These are phyloP conservation scores for Ceratocystis cubensis DNA, from an alignment of 2,329 filamentous ascomycete species.

Conservation along the genomic window DNA sequence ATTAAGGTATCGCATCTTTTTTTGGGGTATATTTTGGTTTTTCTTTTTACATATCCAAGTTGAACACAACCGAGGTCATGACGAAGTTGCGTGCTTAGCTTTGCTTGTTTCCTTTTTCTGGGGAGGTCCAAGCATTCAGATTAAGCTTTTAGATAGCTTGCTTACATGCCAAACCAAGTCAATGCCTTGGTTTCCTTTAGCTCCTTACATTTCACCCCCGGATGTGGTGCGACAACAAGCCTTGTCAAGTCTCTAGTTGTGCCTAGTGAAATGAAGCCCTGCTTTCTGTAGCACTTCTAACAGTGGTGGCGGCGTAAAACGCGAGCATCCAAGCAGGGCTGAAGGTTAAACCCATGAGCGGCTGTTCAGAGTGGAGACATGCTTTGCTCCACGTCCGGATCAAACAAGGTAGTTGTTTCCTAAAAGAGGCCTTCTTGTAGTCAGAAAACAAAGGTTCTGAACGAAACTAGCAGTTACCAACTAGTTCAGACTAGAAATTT, in stretches of 20 bases:
- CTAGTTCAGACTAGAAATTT: not conserved
- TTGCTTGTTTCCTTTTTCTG: not conserved
- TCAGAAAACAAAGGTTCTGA: not conserved
- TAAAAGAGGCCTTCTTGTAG: not conserved
- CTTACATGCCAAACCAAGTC: not conserved
- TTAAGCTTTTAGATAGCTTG: not conserved
- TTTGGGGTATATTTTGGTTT: not conserved
- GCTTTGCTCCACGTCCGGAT: too few species aligned
- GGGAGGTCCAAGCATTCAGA: not conserved
- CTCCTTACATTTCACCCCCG: not conserved
- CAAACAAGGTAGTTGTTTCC: too few species aligned
- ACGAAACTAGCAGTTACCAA: not conserved
- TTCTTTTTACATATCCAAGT: not conserved
- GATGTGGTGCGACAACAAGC: not conserved
- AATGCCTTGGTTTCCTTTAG: not conserved
- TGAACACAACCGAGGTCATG: not conserved
- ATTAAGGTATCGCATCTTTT: not conserved
- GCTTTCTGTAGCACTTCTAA: not conserved
- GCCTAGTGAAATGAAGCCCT: not conserved
- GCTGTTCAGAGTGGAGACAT: not conserved
- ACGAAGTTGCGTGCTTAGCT: not conserved
- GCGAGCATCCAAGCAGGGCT: not conserved
- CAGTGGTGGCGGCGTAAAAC: not conserved
- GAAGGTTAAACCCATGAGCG: too few species aligned
- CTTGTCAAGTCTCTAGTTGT: not conserved